A percentile compares a stretch with the other conserved stretches of the same genome.
These are phyloP conservation scores for Dactylonectria estremocensis DNA, from an alignment of 2,329 filamentous ascomycete species.

Conservation along the genomic window DNA sequence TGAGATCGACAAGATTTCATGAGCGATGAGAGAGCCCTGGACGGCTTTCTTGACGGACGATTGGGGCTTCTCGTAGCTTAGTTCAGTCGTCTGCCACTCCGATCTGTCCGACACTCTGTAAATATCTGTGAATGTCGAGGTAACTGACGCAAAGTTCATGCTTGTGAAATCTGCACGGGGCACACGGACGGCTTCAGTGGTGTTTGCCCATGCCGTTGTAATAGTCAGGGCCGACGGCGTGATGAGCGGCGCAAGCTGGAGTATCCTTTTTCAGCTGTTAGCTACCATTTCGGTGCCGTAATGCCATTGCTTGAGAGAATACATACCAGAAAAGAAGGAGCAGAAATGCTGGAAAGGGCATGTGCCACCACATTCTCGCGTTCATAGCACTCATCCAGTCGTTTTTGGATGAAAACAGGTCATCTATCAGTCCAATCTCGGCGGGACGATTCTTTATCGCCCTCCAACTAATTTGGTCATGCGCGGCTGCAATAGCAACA, in stretches of 20 bases:
- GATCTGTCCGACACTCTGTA: not conserved
- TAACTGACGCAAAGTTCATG: constrained; percentile 13
- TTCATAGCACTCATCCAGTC: constrained; percentile 4
- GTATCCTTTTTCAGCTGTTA: not conserved
- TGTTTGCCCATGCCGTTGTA: not conserved
- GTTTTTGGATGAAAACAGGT: constrained; percentile 4
- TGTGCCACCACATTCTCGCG: constrained; percentile 4
- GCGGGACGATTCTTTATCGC: not conserved
- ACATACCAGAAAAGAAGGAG: constrained; percentile 3
- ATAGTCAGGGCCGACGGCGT: constrained; percentile 10
- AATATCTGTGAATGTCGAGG: not conserved
- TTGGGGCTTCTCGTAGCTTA: constrained; percentile 1
- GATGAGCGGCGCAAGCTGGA: constrained; percentile 7
- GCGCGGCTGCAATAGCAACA: constrained; percentile 5
- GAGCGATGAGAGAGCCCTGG: constrained; percentile 6
- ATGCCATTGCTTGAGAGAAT: not conserved
- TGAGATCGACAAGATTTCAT: not conserved
- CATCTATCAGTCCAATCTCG: constrained; percentile 5
- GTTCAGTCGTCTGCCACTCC: constrained; percentile 4
- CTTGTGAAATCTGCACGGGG: constrained; percentile 7
- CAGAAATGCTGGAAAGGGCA: constrained; percentile 4
- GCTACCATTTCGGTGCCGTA: too few species aligned
- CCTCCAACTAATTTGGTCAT: constrained; percentile 15
- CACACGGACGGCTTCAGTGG: not conserved
- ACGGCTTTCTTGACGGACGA: constrained; percentile 1